Percentiles rank a stretch among this genome's conserved stretches.
phyloP scores from a whole-genome alignment of 2,329 filamentous ascomycete species.

The Aspergillus ibericus region DNA sequence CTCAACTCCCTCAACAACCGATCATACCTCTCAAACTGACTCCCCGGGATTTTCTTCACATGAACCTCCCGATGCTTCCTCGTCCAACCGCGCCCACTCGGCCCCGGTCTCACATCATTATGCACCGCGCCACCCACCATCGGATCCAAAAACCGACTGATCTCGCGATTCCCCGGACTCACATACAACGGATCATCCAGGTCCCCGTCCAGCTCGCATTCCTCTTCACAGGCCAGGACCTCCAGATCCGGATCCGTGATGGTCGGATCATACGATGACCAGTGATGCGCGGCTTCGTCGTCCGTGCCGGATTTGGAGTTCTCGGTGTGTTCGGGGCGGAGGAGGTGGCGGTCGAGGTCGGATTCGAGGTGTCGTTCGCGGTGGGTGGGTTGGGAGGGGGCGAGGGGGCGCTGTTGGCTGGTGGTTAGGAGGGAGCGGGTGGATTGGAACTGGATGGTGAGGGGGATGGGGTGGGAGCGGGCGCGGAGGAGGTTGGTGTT shows the following conservation, averaged over 20 bases:
- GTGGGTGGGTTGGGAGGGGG: background rate
- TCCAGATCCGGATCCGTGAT: constrained; percentile 24
- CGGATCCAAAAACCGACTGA: constrained; percentile 22
- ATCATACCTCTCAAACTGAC: constrained; percentile 9
- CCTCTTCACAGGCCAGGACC: constrained; percentile 20
- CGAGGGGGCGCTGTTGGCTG: background rate
- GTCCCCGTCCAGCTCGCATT: constrained; percentile 23
- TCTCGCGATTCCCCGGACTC: constrained; percentile 25
- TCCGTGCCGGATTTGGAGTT: constrained; percentile 29
- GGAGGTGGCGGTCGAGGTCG: constrained; percentile 19
- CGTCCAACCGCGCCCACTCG: constrained; percentile 26
- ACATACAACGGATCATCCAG: constrained; percentile 23
- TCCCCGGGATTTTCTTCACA: constrained; percentile 16
- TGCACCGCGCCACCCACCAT: constrained; percentile 19
- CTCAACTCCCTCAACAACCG: constrained; percentile 17
- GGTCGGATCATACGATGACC: constrained; percentile 27
- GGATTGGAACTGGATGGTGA: background rate
- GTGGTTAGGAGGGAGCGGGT: background rate
- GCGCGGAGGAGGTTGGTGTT: background rate
- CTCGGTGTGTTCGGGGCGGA: constrained; percentile 22
- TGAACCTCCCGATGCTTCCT: constrained; percentile 21
- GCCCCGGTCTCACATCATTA: constrained; percentile 13
- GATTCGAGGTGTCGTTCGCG: background rate
- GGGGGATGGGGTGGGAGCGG: background rate
- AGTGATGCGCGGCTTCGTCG: constrained; percentile 27